Evolutionary conservation across 208 protist genomes (phyloP).

Genomic region (Tritrichomonas musculus): DNA sequence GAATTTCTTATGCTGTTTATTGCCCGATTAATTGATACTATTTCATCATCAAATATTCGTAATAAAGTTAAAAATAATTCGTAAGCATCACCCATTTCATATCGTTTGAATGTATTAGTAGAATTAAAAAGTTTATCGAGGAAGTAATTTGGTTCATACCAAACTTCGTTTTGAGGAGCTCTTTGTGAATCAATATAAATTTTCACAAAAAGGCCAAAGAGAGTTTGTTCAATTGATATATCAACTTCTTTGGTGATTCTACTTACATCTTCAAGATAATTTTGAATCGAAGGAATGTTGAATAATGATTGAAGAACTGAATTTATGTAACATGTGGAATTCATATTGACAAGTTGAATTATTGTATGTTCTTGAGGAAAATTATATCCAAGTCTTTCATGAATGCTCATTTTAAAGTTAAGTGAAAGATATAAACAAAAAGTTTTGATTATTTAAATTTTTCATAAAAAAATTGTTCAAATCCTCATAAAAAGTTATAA

Average conservation of each 20-base stretch:
- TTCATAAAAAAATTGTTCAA: too few species aligned
- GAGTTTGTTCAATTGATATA: not conserved
- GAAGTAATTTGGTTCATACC: not conserved
- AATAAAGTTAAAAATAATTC: not conserved
- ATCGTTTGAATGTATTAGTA: not conserved
- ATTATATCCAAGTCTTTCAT: not conserved
- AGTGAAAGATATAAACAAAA: not conserved
- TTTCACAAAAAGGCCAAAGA: not conserved
- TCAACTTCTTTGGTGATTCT: not conserved
- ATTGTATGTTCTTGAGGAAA: not conserved
- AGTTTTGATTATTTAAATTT: too few species aligned
- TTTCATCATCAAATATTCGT: not conserved
- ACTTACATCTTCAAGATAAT: not conserved
- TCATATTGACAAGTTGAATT: not conserved
- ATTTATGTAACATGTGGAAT: not conserved
- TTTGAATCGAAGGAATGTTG: not conserved
- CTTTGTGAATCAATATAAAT: conserved; percentile 27
- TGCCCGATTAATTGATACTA: too few species aligned
- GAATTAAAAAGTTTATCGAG: not conserved
- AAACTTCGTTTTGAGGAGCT: conserved; percentile 25
- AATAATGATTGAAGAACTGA: not conserved
- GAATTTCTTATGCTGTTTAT: too few species aligned
- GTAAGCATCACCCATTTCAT: not conserved
- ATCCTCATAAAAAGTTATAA: too few species aligned
- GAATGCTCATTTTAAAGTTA: not conserved